phyloP scores from a whole-genome alignment of 1,284 basidiomycete species.

The Ceratobasidium sp. region DNA sequence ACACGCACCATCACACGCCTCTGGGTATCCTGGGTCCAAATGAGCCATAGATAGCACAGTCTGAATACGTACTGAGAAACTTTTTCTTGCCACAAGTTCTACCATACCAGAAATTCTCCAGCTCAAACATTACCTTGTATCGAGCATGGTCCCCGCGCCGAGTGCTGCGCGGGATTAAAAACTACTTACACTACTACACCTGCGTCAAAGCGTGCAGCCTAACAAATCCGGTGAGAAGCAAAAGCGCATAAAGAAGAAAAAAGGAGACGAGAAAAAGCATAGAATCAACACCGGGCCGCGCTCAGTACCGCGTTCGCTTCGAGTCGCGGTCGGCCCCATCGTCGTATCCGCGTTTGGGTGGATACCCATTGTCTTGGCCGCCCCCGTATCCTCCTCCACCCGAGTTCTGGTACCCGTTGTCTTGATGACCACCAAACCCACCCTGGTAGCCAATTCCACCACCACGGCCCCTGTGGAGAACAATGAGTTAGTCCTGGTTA shows the following conservation, averaged over 20 bases:
- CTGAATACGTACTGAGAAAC: constrained; percentile 17
- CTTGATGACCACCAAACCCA: constrained; percentile 31
- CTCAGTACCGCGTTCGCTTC: constrained; percentile 44
- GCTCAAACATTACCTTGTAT: constrained; percentile 31
- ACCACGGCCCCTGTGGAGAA: constrained; percentile 18
- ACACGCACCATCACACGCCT: neutral
- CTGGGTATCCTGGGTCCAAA: neutral
- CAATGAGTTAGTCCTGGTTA: neutral
- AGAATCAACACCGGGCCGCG: constrained; percentile 21
- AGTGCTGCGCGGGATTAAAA: neutral
- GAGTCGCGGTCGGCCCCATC: constrained; percentile 44
- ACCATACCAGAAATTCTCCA: neutral
- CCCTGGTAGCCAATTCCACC: constrained; percentile 39
- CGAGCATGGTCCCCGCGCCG: constrained; percentile 12
- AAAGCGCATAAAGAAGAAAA: constrained; percentile 9
- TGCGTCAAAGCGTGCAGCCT: constrained; percentile 1
- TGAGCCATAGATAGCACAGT: neutral
- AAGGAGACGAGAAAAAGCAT: constrained; percentile 10
- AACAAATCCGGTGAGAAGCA: constrained; percentile 36
- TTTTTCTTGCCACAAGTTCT: constrained; percentile 9
- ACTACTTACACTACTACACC: constrained; percentile 30
- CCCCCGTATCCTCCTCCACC: constrained; percentile 41
- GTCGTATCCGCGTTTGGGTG: constrained; percentile 45
- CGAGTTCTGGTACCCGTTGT: constrained; percentile 26
- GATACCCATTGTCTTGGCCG: constrained; percentile 33